Conservation (phyloP, 2,329 filamentous ascomycete species). For the Sporothrix pallida region DNA sequence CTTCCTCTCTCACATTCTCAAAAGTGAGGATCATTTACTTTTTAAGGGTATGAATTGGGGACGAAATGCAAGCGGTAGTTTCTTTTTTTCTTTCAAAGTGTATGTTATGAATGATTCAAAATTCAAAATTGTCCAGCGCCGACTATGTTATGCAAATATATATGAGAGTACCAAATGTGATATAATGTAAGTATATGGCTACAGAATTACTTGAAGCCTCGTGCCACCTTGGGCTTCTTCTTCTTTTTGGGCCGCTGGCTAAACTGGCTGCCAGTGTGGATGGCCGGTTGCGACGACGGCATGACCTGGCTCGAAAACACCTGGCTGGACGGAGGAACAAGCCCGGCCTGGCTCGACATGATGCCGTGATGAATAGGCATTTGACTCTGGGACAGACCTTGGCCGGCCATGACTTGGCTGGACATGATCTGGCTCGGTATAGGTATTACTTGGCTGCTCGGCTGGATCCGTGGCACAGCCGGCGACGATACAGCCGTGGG, state of each 20-base stretch:
- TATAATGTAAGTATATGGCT: too few species aligned
- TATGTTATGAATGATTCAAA: slow-evolving; percentile 10
- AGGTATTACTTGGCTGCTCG: slow-evolving; percentile 25
- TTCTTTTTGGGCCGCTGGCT: slow-evolving; percentile 48
- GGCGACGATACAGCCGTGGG: slow-evolving; percentile 24
- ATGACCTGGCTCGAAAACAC: slow-evolving; percentile 34
- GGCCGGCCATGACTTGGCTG: slow-evolving; percentile 25
- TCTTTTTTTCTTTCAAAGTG: neutral
- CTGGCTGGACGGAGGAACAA: slow-evolving; percentile 29
- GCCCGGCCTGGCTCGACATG: slow-evolving; percentile 32
- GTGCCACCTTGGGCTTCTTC: slow-evolving; percentile 54
- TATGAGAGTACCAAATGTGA: neutral
- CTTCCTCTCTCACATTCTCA: neutral
- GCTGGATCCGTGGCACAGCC: slow-evolving; percentile 29
- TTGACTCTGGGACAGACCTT: slow-evolving; percentile 20
- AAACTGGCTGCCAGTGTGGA: slow-evolving; percentile 18
- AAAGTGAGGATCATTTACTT: neutral
- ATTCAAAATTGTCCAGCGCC: neutral
- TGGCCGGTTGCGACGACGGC: slow-evolving; percentile 34
- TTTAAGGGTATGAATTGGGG: neutral
- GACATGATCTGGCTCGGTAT: slow-evolving; percentile 23
- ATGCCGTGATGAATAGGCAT: slow-evolving; percentile 2
- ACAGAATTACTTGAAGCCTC: slow-evolving; percentile 46
- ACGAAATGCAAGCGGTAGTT: neutral
- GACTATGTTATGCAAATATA: neutral